phyloP scores from a whole-genome alignment of 495 filamentous ascomycete genomes.

The Aspergillus cristatus region DNA sequence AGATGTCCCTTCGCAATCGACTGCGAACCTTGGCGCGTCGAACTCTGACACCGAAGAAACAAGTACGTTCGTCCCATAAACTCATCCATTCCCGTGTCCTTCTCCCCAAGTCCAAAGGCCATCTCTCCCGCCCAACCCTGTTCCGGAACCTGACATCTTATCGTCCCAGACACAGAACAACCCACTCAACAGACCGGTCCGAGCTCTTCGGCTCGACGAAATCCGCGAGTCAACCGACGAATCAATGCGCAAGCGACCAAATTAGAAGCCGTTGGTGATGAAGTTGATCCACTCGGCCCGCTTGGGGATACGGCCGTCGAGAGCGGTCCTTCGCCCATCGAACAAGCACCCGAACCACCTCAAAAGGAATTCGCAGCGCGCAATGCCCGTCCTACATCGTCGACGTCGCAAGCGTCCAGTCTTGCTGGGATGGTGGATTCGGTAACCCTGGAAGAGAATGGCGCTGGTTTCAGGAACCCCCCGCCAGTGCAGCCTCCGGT shows the following conservation, averaged over 20 bases:
- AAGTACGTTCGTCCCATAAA: constrained; percentile 18
- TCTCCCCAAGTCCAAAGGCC: constrained; percentile 2
- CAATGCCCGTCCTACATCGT: constrained; percentile 43
- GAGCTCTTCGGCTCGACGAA: constrained; percentile 37
- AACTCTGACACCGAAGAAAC: constrained; percentile 19
- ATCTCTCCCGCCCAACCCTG: constrained; percentile 12
- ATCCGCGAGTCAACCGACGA: constrained; percentile 55
- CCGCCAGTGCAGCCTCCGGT: constrained; percentile 64
- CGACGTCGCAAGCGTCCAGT: constrained; percentile 39
- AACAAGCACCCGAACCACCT: constrained; percentile 78
- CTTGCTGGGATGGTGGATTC: constrained; percentile 50
- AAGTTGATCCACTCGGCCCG: constrained; percentile 86
- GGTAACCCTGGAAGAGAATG: constrained; percentile 54
- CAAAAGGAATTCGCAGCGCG: constrained; percentile 70
- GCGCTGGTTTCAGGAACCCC: constrained; percentile 52
- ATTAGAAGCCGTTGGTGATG: constrained; percentile 82
- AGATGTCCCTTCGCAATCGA: constrained; percentile 53
- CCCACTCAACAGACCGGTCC: constrained; percentile 23
- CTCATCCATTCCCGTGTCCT: constrained; percentile 5
- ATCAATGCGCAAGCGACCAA: constrained; percentile 73
- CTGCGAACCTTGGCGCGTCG: constrained; percentile 20
- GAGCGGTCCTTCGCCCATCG: constrained; percentile 30
- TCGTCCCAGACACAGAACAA: constrained; percentile 27
- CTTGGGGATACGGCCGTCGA: constrained; percentile 51
- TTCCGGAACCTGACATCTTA: constrained; percentile 20